Evolutionary conservation across 2,329 filamentous ascomycete species (phyloP), one percentile per base, ranked within the genome.

Genomic region (Byssoonygena ceratinophila): DNA sequence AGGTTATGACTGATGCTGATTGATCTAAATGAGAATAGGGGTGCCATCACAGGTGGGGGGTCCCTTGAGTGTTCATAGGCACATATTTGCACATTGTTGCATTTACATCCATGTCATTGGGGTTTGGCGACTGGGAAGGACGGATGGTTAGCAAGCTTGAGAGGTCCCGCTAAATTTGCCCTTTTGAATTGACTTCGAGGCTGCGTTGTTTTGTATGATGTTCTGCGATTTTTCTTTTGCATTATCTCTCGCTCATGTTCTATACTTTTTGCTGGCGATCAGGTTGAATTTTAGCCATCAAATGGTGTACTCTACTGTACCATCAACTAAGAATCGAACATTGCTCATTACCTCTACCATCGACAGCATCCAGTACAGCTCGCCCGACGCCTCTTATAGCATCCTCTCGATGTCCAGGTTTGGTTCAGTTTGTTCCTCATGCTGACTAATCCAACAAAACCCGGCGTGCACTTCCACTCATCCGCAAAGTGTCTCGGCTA

Each of bases 1-100:
- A 52, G 40, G 31, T 31, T 8, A 52, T 52, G 49, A 45, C 39
- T 29, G 41, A 46, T 46, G 49, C 23, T 25, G 48, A 51, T 14
- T 50, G 47, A 49, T 32, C 8, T 40, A 6, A 27, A 7, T 11
- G 23, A 20, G 3, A 20, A 20, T 46, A 5, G 3, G n/a, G 40
- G 12, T 16, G 22, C 22, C 6, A 1, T 11, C 16, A 16, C 5
- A 44, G 3, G 16, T 12, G 29, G 22, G 16, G 39, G 25, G 20
- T 11, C 3, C 6, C 40, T 8, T 44, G 7, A 27, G 23, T 29
- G 4, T 5, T 14, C 27, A 9, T 4, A 31, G 22, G 46, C 23
- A 18, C 11, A 20, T 31, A 12, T 18, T 36, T 22, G 16, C 36
- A 23, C 22, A 49, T 31, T 25, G 46, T 29, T 22, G 22, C 23